phyloP scores from a whole-genome alignment of 2,329 filamentous ascomycete species.

The Colletotrichum eremochloae region DNA sequence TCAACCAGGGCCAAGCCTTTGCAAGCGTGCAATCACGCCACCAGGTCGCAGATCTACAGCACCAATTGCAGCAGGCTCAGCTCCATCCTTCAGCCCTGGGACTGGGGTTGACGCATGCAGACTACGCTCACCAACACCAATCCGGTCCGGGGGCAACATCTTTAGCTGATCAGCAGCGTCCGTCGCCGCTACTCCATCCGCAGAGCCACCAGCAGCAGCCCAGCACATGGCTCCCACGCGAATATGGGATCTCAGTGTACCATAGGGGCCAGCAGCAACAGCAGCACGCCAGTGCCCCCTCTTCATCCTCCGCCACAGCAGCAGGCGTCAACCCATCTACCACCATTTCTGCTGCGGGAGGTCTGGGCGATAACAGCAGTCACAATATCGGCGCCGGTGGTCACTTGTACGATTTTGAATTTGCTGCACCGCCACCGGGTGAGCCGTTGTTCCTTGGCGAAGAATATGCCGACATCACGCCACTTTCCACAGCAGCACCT shows the following conservation, averaged over 20 bases:
- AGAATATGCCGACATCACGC: slow-evolving; percentile 39
- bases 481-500: slow-evolving; percentile 36
- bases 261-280: slow-evolving; percentile 12
- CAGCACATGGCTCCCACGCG: slow-evolving; percentile 33
- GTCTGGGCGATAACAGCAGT: not conserved
- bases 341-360: slow-evolving; percentile 20
- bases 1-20: slow-evolving; percentile 1
- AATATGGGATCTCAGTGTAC: slow-evolving; percentile 29
- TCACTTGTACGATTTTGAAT: slow-evolving; percentile 34
- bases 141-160: slow-evolving; percentile 9
- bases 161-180: slow-evolving; percentile 28
- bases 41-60: slow-evolving; percentile 19
- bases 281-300: slow-evolving; percentile 14
- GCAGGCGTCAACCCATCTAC: slow-evolving; percentile 18
- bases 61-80: slow-evolving; percentile 12
- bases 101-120: slow-evolving; percentile 27
- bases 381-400: not conserved
- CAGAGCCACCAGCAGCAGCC: slow-evolving; percentile 23
- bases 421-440: slow-evolving; percentile 33
- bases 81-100: slow-evolving; percentile 30
- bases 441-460: slow-evolving; percentile 41
- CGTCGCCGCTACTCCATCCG: slow-evolving; percentile 22
- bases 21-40: slow-evolving; percentile 26
- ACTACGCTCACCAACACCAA: slow-evolving; percentile 20
- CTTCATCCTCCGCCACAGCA: slow-evolving; percentile 5